phyloP scores from a whole-genome alignment of 2,329 filamentous ascomycete species.

The Fusarium armeniacum region DNA sequence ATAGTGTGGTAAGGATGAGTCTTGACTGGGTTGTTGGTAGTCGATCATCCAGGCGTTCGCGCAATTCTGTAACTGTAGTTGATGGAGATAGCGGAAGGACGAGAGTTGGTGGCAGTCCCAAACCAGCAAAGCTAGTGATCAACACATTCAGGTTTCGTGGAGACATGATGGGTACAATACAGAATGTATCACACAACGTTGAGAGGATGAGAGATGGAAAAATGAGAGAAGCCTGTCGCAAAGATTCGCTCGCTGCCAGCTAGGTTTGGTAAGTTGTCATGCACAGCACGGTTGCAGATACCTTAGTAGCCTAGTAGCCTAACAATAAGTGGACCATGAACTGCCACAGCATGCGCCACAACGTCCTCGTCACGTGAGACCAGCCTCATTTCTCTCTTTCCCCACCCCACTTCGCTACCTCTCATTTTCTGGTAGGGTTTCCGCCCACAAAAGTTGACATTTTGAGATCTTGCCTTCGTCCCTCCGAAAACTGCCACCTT shows the following conservation, averaged over 20 bases:
- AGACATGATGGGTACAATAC: slow-evolving; percentile 62
- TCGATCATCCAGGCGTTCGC: slow-evolving; percentile 71
- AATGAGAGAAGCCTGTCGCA: slow-evolving; percentile 13
- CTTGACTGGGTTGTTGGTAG: slow-evolving; percentile 70
- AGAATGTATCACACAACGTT: neutral
- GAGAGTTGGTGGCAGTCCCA: slow-evolving; percentile 85
- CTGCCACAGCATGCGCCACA: slow-evolving; percentile 38
- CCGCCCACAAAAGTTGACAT: slow-evolving; percentile 62
- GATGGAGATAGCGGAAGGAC: slow-evolving; percentile 78
- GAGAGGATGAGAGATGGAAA: neutral
- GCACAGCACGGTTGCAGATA: slow-evolving; percentile 1
- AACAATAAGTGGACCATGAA: slow-evolving; percentile 22
- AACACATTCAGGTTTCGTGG: slow-evolving; percentile 80
- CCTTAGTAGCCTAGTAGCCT: neutral
- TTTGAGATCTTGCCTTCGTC: slow-evolving; percentile 57
- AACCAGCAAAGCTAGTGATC: slow-evolving; percentile 85
- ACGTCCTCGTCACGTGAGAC: slow-evolving; percentile 54
- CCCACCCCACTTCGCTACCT: slow-evolving; percentile 54
- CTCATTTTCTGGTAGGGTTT: slow-evolving; percentile 59
- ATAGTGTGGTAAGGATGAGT: slow-evolving; percentile 85
- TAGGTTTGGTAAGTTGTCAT: slow-evolving; percentile 20
- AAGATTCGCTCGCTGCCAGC: slow-evolving; percentile 25
- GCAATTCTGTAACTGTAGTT: slow-evolving; percentile 77
- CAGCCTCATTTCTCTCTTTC: slow-evolving; percentile 47
- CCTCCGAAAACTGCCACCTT: slow-evolving; percentile 58